Evolutionary conservation across 768 basidiomycete species (phyloP), one percentile per base, ranked within the genome.

Genomic region (Calvatia gigantea): DNA sequence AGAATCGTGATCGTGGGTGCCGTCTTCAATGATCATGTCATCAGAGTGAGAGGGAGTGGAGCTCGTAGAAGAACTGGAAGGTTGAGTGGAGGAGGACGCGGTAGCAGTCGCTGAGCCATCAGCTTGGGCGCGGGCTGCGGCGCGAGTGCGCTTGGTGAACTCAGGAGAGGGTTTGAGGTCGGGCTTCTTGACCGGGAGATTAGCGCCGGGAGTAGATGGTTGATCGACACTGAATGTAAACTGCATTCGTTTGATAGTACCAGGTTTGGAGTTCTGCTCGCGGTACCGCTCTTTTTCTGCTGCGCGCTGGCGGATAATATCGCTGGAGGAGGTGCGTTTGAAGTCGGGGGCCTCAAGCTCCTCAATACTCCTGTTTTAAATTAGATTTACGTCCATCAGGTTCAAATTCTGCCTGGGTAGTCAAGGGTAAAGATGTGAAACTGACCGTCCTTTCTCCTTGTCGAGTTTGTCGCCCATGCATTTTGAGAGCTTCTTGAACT

Each of bases 381-480:
- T 49, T 48, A 61, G 54, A 56, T 37, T n/a, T 31, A 50, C 32
- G 62, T 55, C 37, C n/a, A 59, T 67, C 61, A 73, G 70, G 71
- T 72, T 67, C 60, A 48, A 71, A 72, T 70, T 69, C 69, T 70
- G 9, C n/a, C 43, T 19, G 51, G 42, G 35, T 38, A 37, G 35
- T 7, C 9, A 46, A 38, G 14, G 32, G 33, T 56, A 53, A 50
- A 47, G 62, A 45, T 48, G 57, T 56, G 48, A 23, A 35, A 81
- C 89, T 60, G 48, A 91, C 91, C 89, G 74, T 67, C 91, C 91
- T 73, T 92, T 93, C 74, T 94, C 91, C 74, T 90, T 91, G 79
- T 94, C 91, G 64, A 94, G 78, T 70, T 90, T 92, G 76, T 94
- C 91, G 60, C 91, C 83, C 92, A 94, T 94, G 68, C 72, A 82